Percentiles rank a stretch among this genome's conserved stretches.
These are phyloP conservation scores for Penicillium sp. DNA, from an alignment of 2,329 filamentous ascomycete genomes.

Conservation along the genomic window DNA sequence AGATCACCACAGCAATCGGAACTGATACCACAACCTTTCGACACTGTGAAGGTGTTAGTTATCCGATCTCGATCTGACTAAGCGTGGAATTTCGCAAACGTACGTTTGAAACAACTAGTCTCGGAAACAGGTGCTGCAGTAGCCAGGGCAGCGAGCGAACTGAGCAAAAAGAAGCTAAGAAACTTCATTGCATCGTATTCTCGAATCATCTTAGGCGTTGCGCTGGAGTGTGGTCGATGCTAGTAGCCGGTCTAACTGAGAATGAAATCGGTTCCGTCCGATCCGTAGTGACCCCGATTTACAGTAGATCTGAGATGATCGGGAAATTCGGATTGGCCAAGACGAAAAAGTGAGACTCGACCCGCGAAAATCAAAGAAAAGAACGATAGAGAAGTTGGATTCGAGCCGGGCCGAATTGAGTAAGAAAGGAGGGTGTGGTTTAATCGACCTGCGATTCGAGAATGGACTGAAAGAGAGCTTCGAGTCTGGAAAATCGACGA, in stretches of 20 bases:
- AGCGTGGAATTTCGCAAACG: too few species aligned
- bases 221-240: too few species aligned
- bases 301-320: too few species aligned
- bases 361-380: neutral
- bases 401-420: neutral
- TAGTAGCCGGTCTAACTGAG: too few species aligned
- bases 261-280: too few species aligned
- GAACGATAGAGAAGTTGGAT: neutral
- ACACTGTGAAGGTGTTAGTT: too few species aligned
- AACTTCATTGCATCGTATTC: slow-evolving; percentile 5
- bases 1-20: slow-evolving; percentile 2
- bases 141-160: slow-evolving; percentile 1
- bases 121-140: neutral
- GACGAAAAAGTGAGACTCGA: neutral
- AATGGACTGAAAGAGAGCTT: neutral
- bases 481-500: neutral
- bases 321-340: too few species aligned
- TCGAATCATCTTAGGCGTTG: neutral
- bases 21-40: neutral
- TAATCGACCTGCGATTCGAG: slow-evolving; percentile 4
- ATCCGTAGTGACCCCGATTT: too few species aligned
- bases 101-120: slow-evolving; percentile 2
- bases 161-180: neutral
- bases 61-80: too few species aligned
- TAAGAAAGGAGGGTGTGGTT: neutral